Conservation (phyloP, 2,329 filamentous ascomycete species). For the Botryotinia narcissicola region DNA sequence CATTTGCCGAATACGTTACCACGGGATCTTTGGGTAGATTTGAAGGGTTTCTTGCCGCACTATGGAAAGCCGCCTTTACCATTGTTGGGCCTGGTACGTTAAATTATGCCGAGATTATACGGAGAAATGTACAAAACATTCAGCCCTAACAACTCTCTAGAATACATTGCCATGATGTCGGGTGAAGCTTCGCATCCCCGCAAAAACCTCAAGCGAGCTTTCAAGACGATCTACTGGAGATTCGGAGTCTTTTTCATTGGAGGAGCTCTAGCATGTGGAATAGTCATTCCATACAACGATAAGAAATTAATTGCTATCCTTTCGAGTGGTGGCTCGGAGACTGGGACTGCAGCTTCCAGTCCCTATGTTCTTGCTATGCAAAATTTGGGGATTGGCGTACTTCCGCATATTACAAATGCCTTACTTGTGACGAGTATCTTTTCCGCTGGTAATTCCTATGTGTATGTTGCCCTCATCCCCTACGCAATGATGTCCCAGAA, state of each 20-base stretch:
- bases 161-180: constrained; percentile 65
- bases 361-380: constrained; percentile 60
- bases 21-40: constrained; percentile 65
- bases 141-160: background rate
- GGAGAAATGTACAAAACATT: background rate
- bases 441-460: constrained; percentile 59
- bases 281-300: constrained; percentile 65
- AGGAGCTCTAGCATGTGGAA: constrained; percentile 63
- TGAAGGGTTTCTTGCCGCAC: constrained; percentile 62
- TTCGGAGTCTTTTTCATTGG: constrained; percentile 70
- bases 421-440: constrained; percentile 61
- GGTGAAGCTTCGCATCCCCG: constrained; percentile 66
- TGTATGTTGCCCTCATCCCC: constrained; percentile 32
- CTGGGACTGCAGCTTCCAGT: constrained; percentile 43
- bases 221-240: constrained; percentile 71
- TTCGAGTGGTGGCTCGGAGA: constrained; percentile 44
- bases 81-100: constrained; percentile 41
- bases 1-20: constrained; percentile 60
- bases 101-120: constrained; percentile 45
- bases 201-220: constrained; percentile 63
- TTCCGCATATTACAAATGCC: constrained; percentile 68
- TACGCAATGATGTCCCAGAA: background rate
- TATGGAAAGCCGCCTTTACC: constrained; percentile 45
- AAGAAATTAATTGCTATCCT: constrained; percentile 46
- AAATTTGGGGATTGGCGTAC: constrained; percentile 59